Percentiles rank a stretch among this genome's conserved stretches.
These are phyloP conservation scores for Eragrostis tef DNA, from an alignment of 202 grass and related monocot species.

Conservation along the genomic window DNA sequence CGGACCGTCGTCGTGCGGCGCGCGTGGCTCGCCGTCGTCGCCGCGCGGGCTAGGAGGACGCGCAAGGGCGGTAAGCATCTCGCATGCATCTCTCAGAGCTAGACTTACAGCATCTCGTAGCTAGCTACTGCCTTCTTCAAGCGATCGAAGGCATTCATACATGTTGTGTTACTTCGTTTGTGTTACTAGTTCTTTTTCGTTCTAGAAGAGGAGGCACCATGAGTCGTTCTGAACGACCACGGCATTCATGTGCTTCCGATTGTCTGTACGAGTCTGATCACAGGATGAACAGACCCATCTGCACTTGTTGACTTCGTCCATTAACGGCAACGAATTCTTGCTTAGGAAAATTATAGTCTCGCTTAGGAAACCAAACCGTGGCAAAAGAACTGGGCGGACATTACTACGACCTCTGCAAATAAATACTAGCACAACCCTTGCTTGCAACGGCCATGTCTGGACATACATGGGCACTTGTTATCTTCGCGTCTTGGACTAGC, in stretches of 20 bases:
- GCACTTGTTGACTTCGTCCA: background rate
- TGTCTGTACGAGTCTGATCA: too few relatives aligned
- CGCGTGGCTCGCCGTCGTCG: constrained; percentile 73
- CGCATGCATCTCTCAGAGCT: too few relatives aligned
- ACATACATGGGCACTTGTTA: background rate
- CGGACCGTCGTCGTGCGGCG: constrained; percentile 32
- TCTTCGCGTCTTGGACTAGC: background rate
- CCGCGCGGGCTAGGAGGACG: constrained; percentile 42
- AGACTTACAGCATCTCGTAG: background rate
- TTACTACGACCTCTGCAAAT: background rate
- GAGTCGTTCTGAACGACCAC: too few relatives aligned
- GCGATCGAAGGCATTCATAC: background rate
- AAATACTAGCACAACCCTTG: background rate
- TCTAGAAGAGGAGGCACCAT: too few relatives aligned
- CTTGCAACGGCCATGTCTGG: constrained; percentile 41
- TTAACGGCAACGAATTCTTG: background rate
- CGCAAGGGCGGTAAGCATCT: constrained; percentile 43
- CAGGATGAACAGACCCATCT: too few relatives aligned
- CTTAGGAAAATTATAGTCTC: background rate
- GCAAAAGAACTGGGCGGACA: constrained; percentile 23
- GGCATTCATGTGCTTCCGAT: too few relatives aligned
- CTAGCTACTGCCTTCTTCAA: background rate
- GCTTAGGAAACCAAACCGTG: background rate
- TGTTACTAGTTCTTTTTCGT: too few relatives aligned
- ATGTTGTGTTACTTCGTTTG: too few relatives aligned